These are phyloP conservation scores for Sporothrix pseudoabietina DNA, from an alignment of 2,329 filamentous ascomycete species.

Conservation along the genomic window DNA sequence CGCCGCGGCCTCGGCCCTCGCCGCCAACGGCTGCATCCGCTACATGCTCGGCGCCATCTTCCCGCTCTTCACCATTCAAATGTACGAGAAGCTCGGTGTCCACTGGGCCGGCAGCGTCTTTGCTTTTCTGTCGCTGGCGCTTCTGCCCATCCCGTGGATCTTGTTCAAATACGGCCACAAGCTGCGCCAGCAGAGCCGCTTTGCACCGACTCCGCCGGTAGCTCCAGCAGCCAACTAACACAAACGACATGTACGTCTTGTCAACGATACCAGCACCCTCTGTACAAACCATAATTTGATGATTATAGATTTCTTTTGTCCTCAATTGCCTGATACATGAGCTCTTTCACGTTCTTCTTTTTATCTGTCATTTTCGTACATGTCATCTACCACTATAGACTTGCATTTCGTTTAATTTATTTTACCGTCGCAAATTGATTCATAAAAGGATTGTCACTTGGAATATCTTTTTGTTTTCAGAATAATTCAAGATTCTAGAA, in stretches of 20 bases:
- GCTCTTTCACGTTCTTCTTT: too few relatives aligned
- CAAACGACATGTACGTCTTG: neutral
- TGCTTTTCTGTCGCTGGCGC: constrained; percentile 22
- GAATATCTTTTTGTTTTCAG: too few relatives aligned
- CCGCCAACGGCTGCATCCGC: constrained; percentile 22
- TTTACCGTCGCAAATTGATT: too few relatives aligned
- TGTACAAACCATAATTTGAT: too few relatives aligned
- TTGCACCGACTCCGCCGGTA: neutral
- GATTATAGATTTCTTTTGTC: too few relatives aligned
- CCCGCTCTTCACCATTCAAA: constrained; percentile 21
- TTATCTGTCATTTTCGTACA: too few relatives aligned
- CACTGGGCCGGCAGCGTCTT: constrained; percentile 28
- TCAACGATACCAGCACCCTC: too few relatives aligned
- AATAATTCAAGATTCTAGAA: too few relatives aligned
- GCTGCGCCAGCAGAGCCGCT: constrained; percentile 17
- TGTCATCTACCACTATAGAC: too few relatives aligned
- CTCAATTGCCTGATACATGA: too few relatives aligned
- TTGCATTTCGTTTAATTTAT: too few relatives aligned
- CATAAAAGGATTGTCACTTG: too few relatives aligned
- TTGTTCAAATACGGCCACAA: constrained; percentile 14
- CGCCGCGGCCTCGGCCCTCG: constrained; percentile 11
- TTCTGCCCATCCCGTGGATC: constrained; percentile 25
- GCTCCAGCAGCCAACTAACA: neutral
- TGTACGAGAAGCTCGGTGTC: constrained; percentile 24
- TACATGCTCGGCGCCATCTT: constrained; percentile 24